Evolutionary conservation across 768 basidiomycete genomes (phyloP), one percentile per base, ranked within the genome.

Genomic region (Ephemerocybe angulata): DNA sequence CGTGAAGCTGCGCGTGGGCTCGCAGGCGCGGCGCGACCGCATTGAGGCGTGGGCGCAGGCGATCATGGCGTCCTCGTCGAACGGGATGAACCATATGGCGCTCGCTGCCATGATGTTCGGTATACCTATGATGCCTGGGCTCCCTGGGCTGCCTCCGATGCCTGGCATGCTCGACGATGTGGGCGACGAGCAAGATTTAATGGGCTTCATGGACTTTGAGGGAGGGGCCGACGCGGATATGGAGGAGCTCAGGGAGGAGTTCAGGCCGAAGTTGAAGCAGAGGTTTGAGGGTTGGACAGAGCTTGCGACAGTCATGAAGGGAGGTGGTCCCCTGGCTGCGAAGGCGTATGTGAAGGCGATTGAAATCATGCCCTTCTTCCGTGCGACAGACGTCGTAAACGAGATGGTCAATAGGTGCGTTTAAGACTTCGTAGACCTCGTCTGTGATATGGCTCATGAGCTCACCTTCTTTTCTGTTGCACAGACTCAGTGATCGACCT

Each of bases 71-170:
- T 75, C 76, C 0, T 67, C 67, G 1, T 53, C 64, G 8, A 63
- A 66, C 3, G 63, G 58, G 0, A 55, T 69, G 1, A 49, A 78
- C 55, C 82, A 83, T 2, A 75, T 85, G 74, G 77, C 83, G 2
- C 77, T 87, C 50, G 84, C 86, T 0, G 84, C 84, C 15, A 78
- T 86, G 76, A 79, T 87, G 76, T 81, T 85, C 65, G 73, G 74
- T 1, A 57, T 76, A 2, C 72, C 72, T 2, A 42, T 73, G 48
- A 49, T 63, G 3, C 67, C 62, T 13, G 63, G 72, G 48, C 55
- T 76, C 2, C 67, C 62, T 13, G 63, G 72, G 48, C 55, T 76
- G 4, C 72, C 72, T 3, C 40, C 71, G 17, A 24, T 46, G 21
- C 0, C 56, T 7, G 22, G 65, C 68, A 58, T 73, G 69, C 29